Evolutionary conservation across 2,329 filamentous ascomycete species (phyloP).

Genomic region (Ophiostoma piceae): DNA sequence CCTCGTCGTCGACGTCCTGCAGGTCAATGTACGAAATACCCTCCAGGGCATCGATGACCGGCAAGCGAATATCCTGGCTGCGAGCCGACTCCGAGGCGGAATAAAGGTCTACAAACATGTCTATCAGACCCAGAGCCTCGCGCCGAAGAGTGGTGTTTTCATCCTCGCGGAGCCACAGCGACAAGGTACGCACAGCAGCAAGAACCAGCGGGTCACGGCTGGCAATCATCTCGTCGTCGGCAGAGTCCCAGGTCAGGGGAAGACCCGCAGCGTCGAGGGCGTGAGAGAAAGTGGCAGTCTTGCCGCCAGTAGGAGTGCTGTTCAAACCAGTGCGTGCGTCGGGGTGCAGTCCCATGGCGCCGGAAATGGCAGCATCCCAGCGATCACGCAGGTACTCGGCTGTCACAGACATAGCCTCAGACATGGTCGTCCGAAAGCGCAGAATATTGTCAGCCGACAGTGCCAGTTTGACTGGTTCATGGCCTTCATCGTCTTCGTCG

Average conservation of each 20-base stretch:
- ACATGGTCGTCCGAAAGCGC: slow-evolving; percentile 54
- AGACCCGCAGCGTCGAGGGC: slow-evolving; percentile 31
- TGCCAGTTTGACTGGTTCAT: slow-evolving; percentile 23
- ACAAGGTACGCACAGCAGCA: slow-evolving; percentile 52
- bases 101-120: slow-evolving; percentile 62
- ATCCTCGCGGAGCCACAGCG: slow-evolving; percentile 65
- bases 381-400: slow-evolving; percentile 63
- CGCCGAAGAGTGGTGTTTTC: slow-evolving; percentile 54
- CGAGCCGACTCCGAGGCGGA: slow-evolving; percentile 25
- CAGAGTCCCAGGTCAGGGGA: slow-evolving; percentile 56
- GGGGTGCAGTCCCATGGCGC: slow-evolving; percentile 56
- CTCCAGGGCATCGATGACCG: slow-evolving; percentile 56
- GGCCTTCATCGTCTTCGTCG: slow-evolving; percentile 25
- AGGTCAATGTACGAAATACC: slow-evolving; percentile 46
- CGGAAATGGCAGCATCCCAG: slow-evolving; percentile 63
- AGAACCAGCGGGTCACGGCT: slow-evolving; percentile 55
- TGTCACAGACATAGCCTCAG: slow-evolving; percentile 58
- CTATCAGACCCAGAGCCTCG: slow-evolving; percentile 54
- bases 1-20: slow-evolving; percentile 21
- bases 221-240: slow-evolving; percentile 42
- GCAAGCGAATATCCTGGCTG: slow-evolving; percentile 50
- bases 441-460: slow-evolving; percentile 54
- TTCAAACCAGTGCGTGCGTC: slow-evolving; percentile 42
- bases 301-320: background rate
- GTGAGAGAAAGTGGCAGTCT: background rate